These are phyloP conservation scores for Thelonectria blattea DNA, from an alignment of 2,329 filamentous ascomycete species.

Conservation along the genomic window DNA sequence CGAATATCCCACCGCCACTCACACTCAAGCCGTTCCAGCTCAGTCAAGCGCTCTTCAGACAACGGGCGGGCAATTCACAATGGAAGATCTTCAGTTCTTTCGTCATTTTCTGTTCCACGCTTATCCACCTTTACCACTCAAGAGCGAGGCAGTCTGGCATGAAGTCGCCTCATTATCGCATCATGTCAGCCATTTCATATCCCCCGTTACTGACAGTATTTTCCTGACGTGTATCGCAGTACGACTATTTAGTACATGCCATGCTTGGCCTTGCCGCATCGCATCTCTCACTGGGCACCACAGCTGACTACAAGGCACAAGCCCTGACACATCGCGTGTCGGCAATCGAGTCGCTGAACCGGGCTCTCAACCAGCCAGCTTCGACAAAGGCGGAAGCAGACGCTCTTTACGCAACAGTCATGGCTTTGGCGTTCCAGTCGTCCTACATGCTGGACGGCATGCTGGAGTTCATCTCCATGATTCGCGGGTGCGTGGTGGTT, in stretches of 20 bases:
- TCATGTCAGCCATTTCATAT: conserved; percentile 29
- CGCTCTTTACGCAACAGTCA: conserved; percentile 42
- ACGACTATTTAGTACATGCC: conserved; percentile 46
- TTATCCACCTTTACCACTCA: conserved; percentile 45
- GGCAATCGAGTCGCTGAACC: conserved; percentile 42
- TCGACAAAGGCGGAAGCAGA: conserved; percentile 42
- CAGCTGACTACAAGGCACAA: conserved; percentile 27
- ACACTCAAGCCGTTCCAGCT: neutral
- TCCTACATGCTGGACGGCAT: conserved; percentile 46
- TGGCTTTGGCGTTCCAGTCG: conserved; percentile 44
- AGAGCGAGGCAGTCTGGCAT: conserved; percentile 42
- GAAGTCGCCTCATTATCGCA: conserved; percentile 43
- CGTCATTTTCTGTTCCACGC: conserved; percentile 56
- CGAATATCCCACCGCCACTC: conserved; percentile 19
- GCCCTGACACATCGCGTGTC: conserved; percentile 43
- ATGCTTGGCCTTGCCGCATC: conserved; percentile 47
- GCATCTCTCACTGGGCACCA: conserved; percentile 39
- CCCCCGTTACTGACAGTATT: neutral
- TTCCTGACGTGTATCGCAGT: conserved; percentile 29
- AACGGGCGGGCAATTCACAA: conserved; percentile 40
- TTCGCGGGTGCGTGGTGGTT: conserved; percentile 40
- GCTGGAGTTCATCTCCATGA: conserved; percentile 42
- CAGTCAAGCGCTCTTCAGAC: conserved; percentile 15
- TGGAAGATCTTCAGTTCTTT: conserved; percentile 56
- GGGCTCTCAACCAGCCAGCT: conserved; percentile 33